Conservation (phyloP, 2,329 filamentous ascomycete species). For the Penicillium sp. region DNA sequence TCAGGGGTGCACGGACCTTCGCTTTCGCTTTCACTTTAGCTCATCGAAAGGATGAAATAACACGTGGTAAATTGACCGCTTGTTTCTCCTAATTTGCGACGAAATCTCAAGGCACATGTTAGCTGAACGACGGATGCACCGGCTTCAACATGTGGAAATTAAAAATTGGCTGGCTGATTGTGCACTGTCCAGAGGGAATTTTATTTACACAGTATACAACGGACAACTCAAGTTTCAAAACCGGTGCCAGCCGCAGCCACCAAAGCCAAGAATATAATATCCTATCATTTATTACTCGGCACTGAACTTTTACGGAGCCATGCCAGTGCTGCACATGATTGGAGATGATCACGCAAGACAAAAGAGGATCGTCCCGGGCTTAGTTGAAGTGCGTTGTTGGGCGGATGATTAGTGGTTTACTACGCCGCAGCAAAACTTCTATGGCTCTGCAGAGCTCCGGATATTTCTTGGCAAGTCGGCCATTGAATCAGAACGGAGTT, state of each 20-base stretch:
- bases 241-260: not conserved
- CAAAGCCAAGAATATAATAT: not conserved
- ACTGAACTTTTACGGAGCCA: slow-evolving; percentile 5
- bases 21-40: too few species aligned
- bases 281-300: slow-evolving; percentile 10
- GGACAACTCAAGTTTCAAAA: not conserved
- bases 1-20: too few species aligned
- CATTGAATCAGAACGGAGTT: not conserved
- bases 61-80: not conserved
- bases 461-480: not conserved
- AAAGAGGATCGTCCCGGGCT: slow-evolving; percentile 1
- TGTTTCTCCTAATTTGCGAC: not conserved
- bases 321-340: not conserved
- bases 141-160: not conserved
- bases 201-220: not conserved
- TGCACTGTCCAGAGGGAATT: not conserved
- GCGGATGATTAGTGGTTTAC: not conserved
- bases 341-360: slow-evolving; percentile 3
- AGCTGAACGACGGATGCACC: not conserved
- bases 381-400: not conserved
- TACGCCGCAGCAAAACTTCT: not conserved
- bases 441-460: not conserved
- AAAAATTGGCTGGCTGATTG: not conserved
- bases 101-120: not conserved
- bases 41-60: not conserved